Base-by-base conservation (phyloP, 192 early-diverging fungal species). In the Backusella morwellensis region DNA sequence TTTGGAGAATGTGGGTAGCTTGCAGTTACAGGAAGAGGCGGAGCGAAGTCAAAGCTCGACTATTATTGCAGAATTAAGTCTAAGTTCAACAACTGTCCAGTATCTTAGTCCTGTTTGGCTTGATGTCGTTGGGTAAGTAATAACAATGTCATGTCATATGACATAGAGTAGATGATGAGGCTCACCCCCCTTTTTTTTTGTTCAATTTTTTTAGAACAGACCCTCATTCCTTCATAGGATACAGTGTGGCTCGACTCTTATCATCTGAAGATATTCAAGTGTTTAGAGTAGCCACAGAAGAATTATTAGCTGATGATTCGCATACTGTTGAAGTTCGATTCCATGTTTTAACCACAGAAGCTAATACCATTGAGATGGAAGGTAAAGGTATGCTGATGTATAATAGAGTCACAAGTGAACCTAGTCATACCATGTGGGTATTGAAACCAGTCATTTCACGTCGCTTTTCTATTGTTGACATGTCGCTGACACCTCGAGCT, bases 341-440 rank as follows among this genome's bases (percentile, higher is more conserved):
- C 76, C 81, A 82, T 42, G 50, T 75, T 19, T 68, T 85, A 6
- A 76, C 74, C 6, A 73, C 72, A 32, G 72, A 80, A 19, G 70
- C 72, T 0, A 75, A 73, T 0, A 74, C 75, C 26, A 75, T 94
- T 54, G 87, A 91, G 47, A 93, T 96, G 86, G 90, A 94, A 80
- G 94, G 90, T 23, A 92, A 95, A 75, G 95, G 95, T 17, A 95
- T 96, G 92, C 78, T 95, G 9, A 91, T 91, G 78, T 90, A 92
- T 69, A 91, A 96, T 77, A 84, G 91, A 29, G 83, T 84, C 0
- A 90, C 90, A 17, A 83, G 85, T 15, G 80, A 85, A 11, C 89
- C 91, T 1, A 85, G 87, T 54, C 93, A 91, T 73, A 92, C 90
- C 1, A 90, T 96, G 82, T 96, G 94, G 94, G 91, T 95, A 1